These are phyloP conservation scores for Fusarium sambucinum DNA, from an alignment of 2,329 filamentous ascomycete genomes.

Conservation along the genomic window DNA sequence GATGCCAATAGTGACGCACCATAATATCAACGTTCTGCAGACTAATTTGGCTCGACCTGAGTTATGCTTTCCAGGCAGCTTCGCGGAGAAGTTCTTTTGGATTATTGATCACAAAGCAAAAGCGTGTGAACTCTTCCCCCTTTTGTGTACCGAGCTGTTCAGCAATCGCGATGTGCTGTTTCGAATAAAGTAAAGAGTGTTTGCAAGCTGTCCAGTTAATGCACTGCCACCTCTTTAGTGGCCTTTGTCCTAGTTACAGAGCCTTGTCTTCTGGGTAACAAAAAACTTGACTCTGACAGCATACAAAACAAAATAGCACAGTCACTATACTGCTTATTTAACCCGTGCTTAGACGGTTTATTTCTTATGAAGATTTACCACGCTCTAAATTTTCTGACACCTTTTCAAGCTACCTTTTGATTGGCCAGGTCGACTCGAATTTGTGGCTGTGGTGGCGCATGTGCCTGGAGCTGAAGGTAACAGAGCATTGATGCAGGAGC, in stretches of 20 bases:
- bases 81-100: background rate
- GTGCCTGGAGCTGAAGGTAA: constrained; percentile 30
- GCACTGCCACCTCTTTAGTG: constrained; percentile 16
- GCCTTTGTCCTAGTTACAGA: background rate
- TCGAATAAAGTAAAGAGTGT: constrained; percentile 8
- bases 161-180: background rate
- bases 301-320: background rate
- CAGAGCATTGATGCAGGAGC: constrained; percentile 32
- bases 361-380: background rate
- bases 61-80: background rate
- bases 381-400: background rate
- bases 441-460: background rate
- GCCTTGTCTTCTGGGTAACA: background rate
- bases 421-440: background rate
- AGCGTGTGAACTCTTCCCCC: background rate
- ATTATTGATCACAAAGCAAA: background rate
- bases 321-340: background rate
- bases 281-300: background rate
- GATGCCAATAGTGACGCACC: background rate
- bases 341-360: background rate
- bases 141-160: background rate
- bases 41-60: background rate
- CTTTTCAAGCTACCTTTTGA: background rate
- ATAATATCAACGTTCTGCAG: background rate
- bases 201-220: constrained; percentile 28